Conservation (phyloP, 108 stramenopile genomes). For the Schizochytrium sp. region DNA sequence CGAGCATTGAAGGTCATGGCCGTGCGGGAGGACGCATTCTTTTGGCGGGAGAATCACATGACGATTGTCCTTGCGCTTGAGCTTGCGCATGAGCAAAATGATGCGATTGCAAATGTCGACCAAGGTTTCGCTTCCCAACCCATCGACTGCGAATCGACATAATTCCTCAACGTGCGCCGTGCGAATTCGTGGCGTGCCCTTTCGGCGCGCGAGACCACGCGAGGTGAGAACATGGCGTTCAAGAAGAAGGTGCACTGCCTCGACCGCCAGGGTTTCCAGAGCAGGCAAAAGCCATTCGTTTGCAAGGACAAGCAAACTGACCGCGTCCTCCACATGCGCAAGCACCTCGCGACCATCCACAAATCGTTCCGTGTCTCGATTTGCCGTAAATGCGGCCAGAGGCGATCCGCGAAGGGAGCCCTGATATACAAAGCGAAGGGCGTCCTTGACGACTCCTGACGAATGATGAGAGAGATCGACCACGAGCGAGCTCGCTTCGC, state of each 20-base stretch:
- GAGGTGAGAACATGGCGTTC: background rate
- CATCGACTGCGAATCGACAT: background rate
- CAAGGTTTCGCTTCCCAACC: background rate
- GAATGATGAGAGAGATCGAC: background rate
- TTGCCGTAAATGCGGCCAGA: background rate
- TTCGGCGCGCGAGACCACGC: background rate
- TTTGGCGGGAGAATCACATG: background rate
- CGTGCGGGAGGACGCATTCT: background rate
- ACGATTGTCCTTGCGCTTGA: background rate
- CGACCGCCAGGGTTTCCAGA: background rate
- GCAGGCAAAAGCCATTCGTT: background rate
- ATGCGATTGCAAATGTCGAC: background rate
- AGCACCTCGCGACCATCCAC: background rate
- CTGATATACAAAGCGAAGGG: background rate
- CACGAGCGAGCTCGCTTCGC: background rate
- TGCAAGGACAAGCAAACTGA: background rate
- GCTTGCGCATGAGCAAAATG: background rate
- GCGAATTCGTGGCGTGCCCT: background rate
- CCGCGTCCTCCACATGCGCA: background rate
- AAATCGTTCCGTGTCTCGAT: background rate
- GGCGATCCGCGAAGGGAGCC: background rate
- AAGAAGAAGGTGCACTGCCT: background rate
- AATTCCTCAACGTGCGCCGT: background rate
- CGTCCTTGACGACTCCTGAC: background rate
- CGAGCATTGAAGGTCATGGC: background rate